Conservation (phyloP, 768 basidiomycete species). For the Strobilomyces echinocephalus region DNA sequence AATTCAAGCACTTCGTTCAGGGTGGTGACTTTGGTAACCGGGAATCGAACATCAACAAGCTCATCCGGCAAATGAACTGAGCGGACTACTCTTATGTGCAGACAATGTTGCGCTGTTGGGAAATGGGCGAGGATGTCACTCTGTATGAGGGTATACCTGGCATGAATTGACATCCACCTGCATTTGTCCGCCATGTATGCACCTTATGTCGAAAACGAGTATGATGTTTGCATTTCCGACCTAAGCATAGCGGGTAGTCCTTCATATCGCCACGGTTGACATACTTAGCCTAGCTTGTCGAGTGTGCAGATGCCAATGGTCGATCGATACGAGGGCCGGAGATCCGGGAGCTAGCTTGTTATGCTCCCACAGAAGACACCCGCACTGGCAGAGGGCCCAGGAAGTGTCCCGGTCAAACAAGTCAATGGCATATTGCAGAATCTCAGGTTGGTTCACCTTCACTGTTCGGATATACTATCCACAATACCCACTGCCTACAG, state of each 20-base stretch:
- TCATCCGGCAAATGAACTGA: slow-evolving; percentile 93
- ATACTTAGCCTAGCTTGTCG: background rate
- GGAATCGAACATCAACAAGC: slow-evolving; percentile 95
- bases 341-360: too few relatives aligned
- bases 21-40: slow-evolving; percentile 98
- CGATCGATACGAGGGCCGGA: background rate
- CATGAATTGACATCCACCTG: slow-evolving; percentile 25
- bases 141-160: slow-evolving; percentile 31
- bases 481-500: slow-evolving; percentile 30
- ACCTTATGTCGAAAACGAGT: slow-evolving; percentile 23
- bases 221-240: slow-evolving; percentile 13
- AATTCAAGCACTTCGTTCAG: slow-evolving; percentile 96
- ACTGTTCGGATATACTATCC: background rate
- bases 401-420: slow-evolving; percentile 17
- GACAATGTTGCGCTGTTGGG: slow-evolving; percentile 1
- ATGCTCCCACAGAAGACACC: slow-evolving; percentile 12
- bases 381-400: background rate
- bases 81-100: background rate
- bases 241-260: background rate
- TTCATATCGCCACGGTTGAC: background rate
- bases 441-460: slow-evolving; percentile 21
- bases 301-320: slow-evolving; percentile 1
- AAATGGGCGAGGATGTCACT: slow-evolving; percentile 8
- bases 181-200: slow-evolving; percentile 25
- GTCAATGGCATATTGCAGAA: slow-evolving; percentile 28